phyloP scores from a whole-genome alignment of 2,329 filamentous ascomycete genomes.

The Colletotrichum ledebouriae region DNA sequence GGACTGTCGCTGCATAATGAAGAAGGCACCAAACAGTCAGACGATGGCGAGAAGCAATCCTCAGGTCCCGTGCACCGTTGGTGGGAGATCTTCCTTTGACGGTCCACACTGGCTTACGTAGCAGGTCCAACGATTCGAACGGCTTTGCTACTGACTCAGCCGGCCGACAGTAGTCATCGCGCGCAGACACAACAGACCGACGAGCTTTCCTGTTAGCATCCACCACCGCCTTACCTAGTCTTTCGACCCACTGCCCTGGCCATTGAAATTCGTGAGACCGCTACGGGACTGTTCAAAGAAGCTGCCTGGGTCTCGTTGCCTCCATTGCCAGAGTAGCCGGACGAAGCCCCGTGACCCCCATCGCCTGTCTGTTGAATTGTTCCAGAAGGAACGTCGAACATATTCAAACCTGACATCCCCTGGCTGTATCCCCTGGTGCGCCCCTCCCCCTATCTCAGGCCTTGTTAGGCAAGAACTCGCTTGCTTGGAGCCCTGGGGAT shows the following conservation, averaged over 20 bases:
- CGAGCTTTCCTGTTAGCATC: conserved; percentile 16
- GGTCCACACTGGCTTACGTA: background rate
- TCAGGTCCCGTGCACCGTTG: conserved; percentile 20
- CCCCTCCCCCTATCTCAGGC: conserved; percentile 42
- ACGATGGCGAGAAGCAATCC: conserved; percentile 9
- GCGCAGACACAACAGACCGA: conserved; percentile 3
- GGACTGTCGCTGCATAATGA: conserved; percentile 30
- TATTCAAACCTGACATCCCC: conserved; percentile 18
- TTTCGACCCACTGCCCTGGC: conserved; percentile 23
- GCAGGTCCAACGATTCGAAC: conserved; percentile 19
- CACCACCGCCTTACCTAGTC: conserved; percentile 26
- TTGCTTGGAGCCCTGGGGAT: conserved; percentile 34
- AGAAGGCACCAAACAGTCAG: conserved; percentile 14
- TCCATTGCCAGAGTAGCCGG: conserved; percentile 30
- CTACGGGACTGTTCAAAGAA: conserved; percentile 31
- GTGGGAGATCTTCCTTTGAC: conserved; percentile 34
- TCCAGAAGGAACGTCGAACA: conserved; percentile 41
- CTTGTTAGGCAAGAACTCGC: conserved; percentile 36
- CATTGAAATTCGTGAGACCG: conserved; percentile 30
- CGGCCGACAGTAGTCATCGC: conserved; percentile 22
- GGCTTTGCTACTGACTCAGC: conserved; percentile 39
- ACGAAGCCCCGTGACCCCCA: conserved; percentile 1
- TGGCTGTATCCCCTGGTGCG: conserved; percentile 25
- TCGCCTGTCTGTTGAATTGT: conserved; percentile 24
- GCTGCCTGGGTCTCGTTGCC: conserved; percentile 30